Evolutionary conservation across 371 early-diverging fungal genomes (phyloP), one percentile per base, ranked within the genome.

Genomic region (Actinomortierella ambigua): DNA sequence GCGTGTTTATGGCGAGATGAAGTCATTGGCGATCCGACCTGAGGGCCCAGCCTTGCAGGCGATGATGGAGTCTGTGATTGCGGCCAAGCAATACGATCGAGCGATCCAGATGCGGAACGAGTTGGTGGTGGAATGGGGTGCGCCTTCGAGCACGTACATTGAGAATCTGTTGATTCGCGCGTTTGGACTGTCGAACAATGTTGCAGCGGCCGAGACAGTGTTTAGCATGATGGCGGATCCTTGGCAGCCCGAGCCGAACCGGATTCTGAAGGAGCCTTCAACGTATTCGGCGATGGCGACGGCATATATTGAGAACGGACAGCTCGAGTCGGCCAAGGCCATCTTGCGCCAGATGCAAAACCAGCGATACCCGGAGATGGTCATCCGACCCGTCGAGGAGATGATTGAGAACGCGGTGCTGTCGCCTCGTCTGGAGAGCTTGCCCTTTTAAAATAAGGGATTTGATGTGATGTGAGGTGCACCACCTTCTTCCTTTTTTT

Each of bases 231-330:
- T 88, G 88, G 50, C 69, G 11, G 88, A 87, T 55, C 78, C 82
- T 40, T 76, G 79, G 55, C 53, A 63, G 29, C 50, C 57, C 18
- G 42, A 46, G 13, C 53, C 62, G 1, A 61, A 59, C 11, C 58
- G 54, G 1, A 65, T 88, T 20, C 63, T 75, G 18, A 75, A 80
- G 50, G 87, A 85, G 41, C 87, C 87, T 1, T 85, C 85, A 54
- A 87, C 85, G 5, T 87, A 82, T 68, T 84, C 82, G 59, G 83
- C 83, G 28, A 83, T 87, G 86, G 82, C 83, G 39, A 77, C 77
- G 28, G 83, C 79, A 0, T 85, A 85, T 62, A 46, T 84, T 17
- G 79, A 78, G 15, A 83, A 81, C 46, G 65, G 73, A 1, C 59
- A 81, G 57, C 53, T 76, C 8, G 69, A 70, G 29, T 71, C 80